Conservation (phyloP, 228 moss, liverwort and hornwort genomes). For the Sphagnum fallax region DNA sequence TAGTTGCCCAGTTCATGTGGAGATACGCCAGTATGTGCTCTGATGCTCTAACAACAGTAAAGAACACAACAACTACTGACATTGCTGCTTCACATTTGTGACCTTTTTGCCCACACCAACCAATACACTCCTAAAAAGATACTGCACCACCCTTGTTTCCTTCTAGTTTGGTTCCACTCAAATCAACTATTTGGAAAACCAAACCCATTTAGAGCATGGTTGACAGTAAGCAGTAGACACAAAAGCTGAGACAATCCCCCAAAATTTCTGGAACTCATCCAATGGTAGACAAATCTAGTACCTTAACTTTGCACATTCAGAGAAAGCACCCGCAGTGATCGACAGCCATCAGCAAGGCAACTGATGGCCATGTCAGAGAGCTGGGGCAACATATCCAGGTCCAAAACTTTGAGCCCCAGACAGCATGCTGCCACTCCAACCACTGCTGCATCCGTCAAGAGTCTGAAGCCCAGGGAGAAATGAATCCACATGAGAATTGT, state of each 20-base stretch:
- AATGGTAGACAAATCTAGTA: not conserved
- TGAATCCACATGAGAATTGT: too few species aligned
- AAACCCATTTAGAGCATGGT: not conserved
- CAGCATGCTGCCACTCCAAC: slow-evolving; percentile 38
- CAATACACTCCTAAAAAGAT: too few species aligned
- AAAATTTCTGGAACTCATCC: too few species aligned
- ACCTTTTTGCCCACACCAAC: too few species aligned
- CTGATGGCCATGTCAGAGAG: slow-evolving; percentile 35
- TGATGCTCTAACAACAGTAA: too few species aligned
- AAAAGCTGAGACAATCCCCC: too few species aligned
- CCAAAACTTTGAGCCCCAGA: slow-evolving; percentile 23
- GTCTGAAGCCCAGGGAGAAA: not conserved
- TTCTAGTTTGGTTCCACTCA: too few species aligned
- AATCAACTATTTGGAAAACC: not conserved
- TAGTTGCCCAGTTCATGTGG: slow-evolving; percentile 57
- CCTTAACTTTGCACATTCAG: slow-evolving; percentile 45
- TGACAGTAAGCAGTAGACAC: not conserved
- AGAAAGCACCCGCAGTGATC: slow-evolving; percentile 16
- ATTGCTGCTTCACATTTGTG: too few species aligned
- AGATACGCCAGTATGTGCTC: slow-evolving; percentile 45
- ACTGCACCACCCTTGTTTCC: too few species aligned
- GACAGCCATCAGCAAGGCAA: slow-evolving; percentile 26
- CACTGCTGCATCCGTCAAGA: slow-evolving; percentile 38
- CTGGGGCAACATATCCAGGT: slow-evolving; percentile 21
- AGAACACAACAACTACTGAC: too few species aligned